Base-by-base conservation (phyloP, 2,329 filamentous ascomycete genomes). In the Fusarium fracticaudum region DNA sequence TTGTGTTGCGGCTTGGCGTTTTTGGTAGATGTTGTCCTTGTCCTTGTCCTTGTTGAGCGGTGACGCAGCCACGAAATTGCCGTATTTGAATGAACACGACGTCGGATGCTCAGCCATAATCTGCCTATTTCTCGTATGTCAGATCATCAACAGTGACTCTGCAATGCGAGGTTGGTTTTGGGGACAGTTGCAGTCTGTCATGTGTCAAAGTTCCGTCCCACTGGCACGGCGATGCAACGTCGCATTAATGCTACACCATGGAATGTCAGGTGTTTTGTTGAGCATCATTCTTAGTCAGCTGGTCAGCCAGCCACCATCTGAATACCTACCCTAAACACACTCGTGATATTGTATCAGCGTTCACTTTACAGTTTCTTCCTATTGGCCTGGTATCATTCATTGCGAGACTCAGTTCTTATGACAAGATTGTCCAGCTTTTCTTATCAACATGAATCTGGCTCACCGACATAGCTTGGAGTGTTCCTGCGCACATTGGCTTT, bases 221-320 rank as follows among this genome's bases (percentile, higher is more conserved):
- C 60, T 44, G 24, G 35, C 64, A 69, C 57, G 29, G 26, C 31
- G 50, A 71, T 73, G 72, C 58, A 74, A 74, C 72, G 72, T 75
- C 70, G 54, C 69, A 41, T 65, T 31, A 24, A 58, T 33, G 26
- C 33, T 35, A 67, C 57, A 72, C 48, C 15, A n/a, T n/a, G n/a
- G n/a, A 50, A 51, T 68, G 47, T 72, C 67, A 74, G 63, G 54
- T 57, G 51, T n/a, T 55, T 41, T 55, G 20, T 41, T 41, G 35
- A 29, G 20, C 61, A 53, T 6, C 45, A n/a, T 26, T 50, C 57
- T 66, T 71, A 67, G 57, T 59, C 45, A 61, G 55, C 55, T 4
- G 44, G 43, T 55, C 45, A 61, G 55, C 50, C 45, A 61, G 55
- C 50, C 14, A 40, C 20, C 14, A 15, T 22, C 31, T 26, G 17